These are phyloP conservation scores for Pyrenopolyporus hunteri DNA, from an alignment of 495 filamentous ascomycete species.

Conservation along the genomic window DNA sequence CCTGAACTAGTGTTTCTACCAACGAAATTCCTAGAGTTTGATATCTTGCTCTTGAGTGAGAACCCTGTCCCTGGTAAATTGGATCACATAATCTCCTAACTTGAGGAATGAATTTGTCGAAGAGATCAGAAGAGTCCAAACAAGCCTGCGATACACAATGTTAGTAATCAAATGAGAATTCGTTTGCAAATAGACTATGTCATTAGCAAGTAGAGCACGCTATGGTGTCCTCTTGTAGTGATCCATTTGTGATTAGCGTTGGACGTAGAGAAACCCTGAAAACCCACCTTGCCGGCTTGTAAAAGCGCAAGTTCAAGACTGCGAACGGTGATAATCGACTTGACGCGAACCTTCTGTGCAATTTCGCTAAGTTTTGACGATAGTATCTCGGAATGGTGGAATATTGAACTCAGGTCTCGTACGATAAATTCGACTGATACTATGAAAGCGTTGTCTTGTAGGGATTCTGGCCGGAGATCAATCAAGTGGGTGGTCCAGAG, in stretches of 20 bases:
- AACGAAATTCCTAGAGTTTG: conserved; percentile 47
- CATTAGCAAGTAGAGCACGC: background rate
- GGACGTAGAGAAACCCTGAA: background rate
- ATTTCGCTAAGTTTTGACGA: conserved; percentile 36
- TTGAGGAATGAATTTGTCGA: conserved; percentile 43
- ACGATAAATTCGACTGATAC: conserved; percentile 42
- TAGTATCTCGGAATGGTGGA: conserved; percentile 34
- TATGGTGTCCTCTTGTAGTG: background rate
- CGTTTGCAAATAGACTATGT: background rate
- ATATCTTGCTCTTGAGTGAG: conserved; percentile 43
- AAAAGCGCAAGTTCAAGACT: conserved; percentile 54
- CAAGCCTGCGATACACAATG: conserved; percentile 33
- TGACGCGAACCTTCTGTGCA: conserved; percentile 36
- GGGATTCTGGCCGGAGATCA: conserved; percentile 24
- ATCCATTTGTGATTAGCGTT: background rate
- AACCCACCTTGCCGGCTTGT: conserved; percentile 51
- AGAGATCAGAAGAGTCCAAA: conserved; percentile 40
- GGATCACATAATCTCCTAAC: conserved; percentile 46
- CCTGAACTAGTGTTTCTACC: conserved; percentile 42
- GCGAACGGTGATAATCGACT: conserved; percentile 45
- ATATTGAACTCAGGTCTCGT: conserved; percentile 35
- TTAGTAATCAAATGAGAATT: conserved; percentile 23
- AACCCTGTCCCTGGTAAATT: conserved; percentile 47
- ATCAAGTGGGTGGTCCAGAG: conserved; percentile 45
- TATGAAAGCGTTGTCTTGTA: conserved; percentile 36